Percentiles rank a stretch among this genome's conserved stretches.
Evolutionary conservation across 352 stramenopile genomes (phyloP).

Genomic region (Phytophthora vignae): DNA sequence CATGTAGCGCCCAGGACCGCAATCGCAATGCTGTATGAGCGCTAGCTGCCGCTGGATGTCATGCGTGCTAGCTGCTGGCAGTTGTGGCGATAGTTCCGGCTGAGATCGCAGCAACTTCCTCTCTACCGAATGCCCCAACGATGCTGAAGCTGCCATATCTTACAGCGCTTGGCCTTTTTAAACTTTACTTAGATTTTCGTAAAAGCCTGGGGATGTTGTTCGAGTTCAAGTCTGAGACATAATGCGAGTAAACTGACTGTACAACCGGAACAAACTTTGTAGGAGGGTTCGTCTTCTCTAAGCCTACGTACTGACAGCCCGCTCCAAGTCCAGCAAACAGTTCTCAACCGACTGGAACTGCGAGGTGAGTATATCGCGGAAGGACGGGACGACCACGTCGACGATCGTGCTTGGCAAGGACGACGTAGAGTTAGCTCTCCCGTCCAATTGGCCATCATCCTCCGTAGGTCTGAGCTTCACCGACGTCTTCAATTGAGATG

Average conservation of each 20-base stretch:
- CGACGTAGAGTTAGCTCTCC: not conserved
- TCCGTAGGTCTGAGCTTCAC: slow-evolving; percentile 23
- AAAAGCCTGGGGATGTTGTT: not conserved
- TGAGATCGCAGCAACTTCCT: not conserved
- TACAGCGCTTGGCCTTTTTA: not conserved
- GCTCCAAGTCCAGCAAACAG: not conserved
- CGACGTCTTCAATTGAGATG: slow-evolving; percentile 18
- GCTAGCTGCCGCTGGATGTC: not conserved
- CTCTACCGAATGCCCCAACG: not conserved
- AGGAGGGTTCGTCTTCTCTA: too few relatives aligned
- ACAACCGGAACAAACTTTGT: too few relatives aligned
- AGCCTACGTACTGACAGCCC: too few relatives aligned
- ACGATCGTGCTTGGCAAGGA: slow-evolving; percentile 24
- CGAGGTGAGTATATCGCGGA: slow-evolving; percentile 21
- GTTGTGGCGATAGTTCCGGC: not conserved
- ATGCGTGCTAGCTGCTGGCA: not conserved
- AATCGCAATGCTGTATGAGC: not conserved
- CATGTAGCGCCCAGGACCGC: not conserved
- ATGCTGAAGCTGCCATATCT: not conserved
- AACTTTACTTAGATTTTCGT: not conserved
- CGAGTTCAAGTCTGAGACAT: not conserved
- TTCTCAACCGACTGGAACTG: slow-evolving; percentile 24
- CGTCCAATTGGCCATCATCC: too few relatives aligned
- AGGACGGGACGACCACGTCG: slow-evolving; percentile 29
- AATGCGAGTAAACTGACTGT: too few relatives aligned